Evolutionary conservation across 75 land plant species (phyloP).

Genomic region (Pinus taeda): DNA sequence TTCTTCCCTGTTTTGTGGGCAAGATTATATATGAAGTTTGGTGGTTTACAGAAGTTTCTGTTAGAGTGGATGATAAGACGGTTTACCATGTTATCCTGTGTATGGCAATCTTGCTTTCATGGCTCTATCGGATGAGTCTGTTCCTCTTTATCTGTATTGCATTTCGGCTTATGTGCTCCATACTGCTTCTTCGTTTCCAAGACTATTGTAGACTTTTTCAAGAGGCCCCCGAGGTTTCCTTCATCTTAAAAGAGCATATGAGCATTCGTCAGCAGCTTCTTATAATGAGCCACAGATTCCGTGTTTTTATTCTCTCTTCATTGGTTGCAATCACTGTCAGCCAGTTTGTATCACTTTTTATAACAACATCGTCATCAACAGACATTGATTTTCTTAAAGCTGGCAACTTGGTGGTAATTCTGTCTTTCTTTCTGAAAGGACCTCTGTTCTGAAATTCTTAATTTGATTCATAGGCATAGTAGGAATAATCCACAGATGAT

Average conservation of each 20-base stretch:
- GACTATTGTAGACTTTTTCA: slow-evolving; percentile 67
- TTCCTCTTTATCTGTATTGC: slow-evolving; percentile 75
- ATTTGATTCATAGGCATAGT: neutral
- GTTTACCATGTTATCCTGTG: slow-evolving; percentile 37
- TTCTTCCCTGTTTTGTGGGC: slow-evolving; percentile 54
- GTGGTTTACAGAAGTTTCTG: slow-evolving; percentile 68
- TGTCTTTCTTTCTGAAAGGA: neutral
- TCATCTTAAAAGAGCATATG: slow-evolving; percentile 59
- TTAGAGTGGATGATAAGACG: slow-evolving; percentile 30
- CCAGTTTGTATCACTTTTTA: slow-evolving; percentile 57
- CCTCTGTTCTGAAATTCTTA: neutral
- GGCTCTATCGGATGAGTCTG: slow-evolving; percentile 70
- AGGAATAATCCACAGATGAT: neutral
- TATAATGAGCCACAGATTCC: slow-evolving; percentile 76
- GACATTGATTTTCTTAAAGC: slow-evolving; percentile 51
- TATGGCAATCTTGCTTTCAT: slow-evolving; percentile 44
- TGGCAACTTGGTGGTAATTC: slow-evolving; percentile 71
- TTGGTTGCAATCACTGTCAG: slow-evolving; percentile 62
- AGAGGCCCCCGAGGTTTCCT: slow-evolving; percentile 45
- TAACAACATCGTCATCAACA: slow-evolving; percentile 30
- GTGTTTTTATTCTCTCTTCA: slow-evolving; percentile 57
- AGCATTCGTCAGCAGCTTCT: slow-evolving; percentile 52
- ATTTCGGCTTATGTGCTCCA: slow-evolving; percentile 69
- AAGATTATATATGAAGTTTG: slow-evolving; percentile 59
- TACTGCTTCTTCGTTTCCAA: slow-evolving; percentile 63